Conservation (phyloP, 2,329 filamentous ascomycete species). For the Fusarium paranaense region DNA sequence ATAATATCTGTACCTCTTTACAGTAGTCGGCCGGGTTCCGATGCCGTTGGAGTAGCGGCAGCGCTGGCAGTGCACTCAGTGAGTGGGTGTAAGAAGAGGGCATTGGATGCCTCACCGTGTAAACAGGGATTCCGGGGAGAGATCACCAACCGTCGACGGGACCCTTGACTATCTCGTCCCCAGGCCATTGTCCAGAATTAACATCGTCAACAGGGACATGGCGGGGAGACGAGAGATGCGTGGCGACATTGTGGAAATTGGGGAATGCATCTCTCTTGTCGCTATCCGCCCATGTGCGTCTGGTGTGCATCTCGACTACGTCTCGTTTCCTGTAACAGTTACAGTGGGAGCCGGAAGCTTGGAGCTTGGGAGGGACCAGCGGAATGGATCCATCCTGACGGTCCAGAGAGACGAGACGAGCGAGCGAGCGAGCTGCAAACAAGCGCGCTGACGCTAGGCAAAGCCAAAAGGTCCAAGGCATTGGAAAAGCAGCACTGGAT, state of each 20-base stretch:
- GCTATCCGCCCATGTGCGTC: constrained; percentile 39
- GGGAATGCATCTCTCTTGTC: constrained; percentile 23
- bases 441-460: constrained; percentile 48
- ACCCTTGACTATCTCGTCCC: constrained; percentile 21
- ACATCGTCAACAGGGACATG: constrained; percentile 12
- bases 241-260: constrained; percentile 19
- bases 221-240: constrained; percentile 10
- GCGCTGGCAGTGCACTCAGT: constrained; percentile 23
- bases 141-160: constrained; percentile 19
- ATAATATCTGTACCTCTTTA: constrained; percentile 34
- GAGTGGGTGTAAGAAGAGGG: constrained; percentile 24
- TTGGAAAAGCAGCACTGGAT: constrained; percentile 52
- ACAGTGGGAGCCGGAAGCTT: constrained; percentile 23
- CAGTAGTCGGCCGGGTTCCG: constrained; percentile 42
- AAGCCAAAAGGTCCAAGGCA: constrained; percentile 37
- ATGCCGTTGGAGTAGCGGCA: constrained; percentile 38
- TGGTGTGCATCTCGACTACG: constrained; percentile 21
- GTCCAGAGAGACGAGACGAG: constrained; percentile 23
- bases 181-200: constrained; percentile 12
- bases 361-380: constrained; percentile 1
- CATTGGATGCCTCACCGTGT: constrained; percentile 33
- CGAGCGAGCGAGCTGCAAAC: constrained; percentile 29
- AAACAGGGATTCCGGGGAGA: constrained; percentile 29
- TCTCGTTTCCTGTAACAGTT: constrained; percentile 18
- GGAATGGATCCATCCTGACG: constrained; percentile 13